Evolutionary conservation across 768 basidiomycete species (phyloP).

Genomic region (Rhizopogon sp.): DNA sequence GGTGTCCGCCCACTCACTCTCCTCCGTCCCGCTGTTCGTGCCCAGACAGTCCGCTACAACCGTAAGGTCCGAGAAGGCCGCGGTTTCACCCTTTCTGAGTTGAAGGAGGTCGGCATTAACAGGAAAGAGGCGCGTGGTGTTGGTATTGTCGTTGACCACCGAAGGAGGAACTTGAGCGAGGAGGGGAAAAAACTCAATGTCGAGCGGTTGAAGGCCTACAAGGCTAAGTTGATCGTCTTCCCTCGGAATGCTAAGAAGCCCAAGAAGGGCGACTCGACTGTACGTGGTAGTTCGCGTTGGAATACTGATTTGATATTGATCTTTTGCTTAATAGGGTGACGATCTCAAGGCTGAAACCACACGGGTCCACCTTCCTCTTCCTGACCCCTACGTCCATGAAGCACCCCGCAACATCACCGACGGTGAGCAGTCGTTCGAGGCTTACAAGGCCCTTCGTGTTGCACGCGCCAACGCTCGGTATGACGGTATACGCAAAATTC

Average conservation of each 20-base stretch:
- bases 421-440: conserved; percentile 85
- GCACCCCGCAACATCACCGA: conserved; percentile 88
- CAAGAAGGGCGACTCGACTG: conserved; percentile 92
- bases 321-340: conserved; percentile 51
- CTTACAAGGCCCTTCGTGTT: conserved; percentile 83
- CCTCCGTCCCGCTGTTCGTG: conserved; percentile 96
- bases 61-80: conserved; percentile 94
- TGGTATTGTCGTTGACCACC: conserved; percentile 95
- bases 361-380: conserved; percentile 61
- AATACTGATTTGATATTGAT: conserved; percentile 7
- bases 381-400: conserved; percentile 65
- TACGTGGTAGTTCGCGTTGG: conserved; percentile 34
- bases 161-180: conserved; percentile 93
- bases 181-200: conserved; percentile 96
- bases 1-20: conserved; percentile 89
- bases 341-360: conserved; percentile 78
- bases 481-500: conserved; percentile 84
- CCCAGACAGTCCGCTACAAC: conserved; percentile 97
- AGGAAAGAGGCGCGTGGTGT: conserved; percentile 90
- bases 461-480: conserved; percentile 79
- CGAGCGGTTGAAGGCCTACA: conserved; percentile 91
- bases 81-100: conserved; percentile 90
- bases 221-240: conserved; percentile 90
- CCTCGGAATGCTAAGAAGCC: conserved; percentile 93
- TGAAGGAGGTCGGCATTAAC: conserved; percentile 94